Conservation (phyloP, 768 basidiomycete genomes). For the Chalciporus chontae region DNA sequence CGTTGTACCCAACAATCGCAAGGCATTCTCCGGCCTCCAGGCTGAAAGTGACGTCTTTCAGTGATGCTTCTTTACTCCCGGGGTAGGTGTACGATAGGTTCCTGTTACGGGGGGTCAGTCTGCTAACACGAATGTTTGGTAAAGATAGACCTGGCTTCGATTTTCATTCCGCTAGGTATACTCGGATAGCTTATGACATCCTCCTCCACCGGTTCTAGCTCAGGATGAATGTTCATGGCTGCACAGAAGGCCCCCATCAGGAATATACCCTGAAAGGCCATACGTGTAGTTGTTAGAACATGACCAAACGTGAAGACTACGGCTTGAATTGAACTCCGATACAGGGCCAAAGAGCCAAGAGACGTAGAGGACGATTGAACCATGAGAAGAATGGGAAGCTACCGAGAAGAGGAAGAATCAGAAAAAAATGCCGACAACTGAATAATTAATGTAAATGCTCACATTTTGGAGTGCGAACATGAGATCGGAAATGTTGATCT, state of each 20-base stretch:
- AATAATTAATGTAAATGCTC: constrained; percentile 25
- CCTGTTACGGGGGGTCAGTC: constrained; percentile 32
- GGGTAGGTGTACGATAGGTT: constrained; percentile 78
- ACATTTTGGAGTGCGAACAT: constrained; percentile 69
- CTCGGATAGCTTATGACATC: constrained; percentile 47
- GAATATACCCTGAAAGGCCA: constrained; percentile 85
- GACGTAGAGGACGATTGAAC: constrained; percentile 70
- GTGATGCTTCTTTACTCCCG: constrained; percentile 60
- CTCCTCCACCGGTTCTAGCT: constrained; percentile 58
- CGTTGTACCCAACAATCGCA: constrained; percentile 84
- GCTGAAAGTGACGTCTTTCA: constrained; percentile 66
- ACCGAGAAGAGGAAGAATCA: constrained; percentile 5
- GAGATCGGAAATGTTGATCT: constrained; percentile 62
- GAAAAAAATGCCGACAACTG: constrained; percentile 7
- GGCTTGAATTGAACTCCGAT: constrained; percentile 73
- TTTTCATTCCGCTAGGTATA: constrained; percentile 56
- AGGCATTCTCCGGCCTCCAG: constrained; percentile 75
- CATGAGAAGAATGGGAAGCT: constrained; percentile 76
- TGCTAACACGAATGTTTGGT: constrained; percentile 8
- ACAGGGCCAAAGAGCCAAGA: constrained; percentile 77
- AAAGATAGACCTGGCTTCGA: constrained; percentile 59
- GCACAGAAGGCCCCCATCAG: constrained; percentile 85
- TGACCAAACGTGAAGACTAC: constrained; percentile 64
- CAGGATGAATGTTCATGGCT: constrained; percentile 66
- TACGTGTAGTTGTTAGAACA: constrained; percentile 58